phyloP scores from a whole-genome alignment of 1,139 yeast species.

The Geotrichum phurueaensis region DNA sequence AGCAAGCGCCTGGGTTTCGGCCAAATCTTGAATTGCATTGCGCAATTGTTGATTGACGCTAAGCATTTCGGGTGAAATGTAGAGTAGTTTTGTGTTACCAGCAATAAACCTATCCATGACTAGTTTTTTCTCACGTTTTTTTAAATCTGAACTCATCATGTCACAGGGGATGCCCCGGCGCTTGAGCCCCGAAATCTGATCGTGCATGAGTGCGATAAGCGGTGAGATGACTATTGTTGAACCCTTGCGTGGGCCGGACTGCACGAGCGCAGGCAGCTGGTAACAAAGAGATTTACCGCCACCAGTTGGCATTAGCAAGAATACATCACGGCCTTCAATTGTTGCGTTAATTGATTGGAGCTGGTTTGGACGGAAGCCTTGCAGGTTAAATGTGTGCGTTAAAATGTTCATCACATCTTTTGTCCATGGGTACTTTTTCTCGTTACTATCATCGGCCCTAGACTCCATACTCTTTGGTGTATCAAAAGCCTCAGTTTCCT shows the following conservation, averaged over 20 bases:
- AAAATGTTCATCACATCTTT: slow-evolving; percentile 58
- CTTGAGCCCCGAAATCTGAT: slow-evolving; percentile 80
- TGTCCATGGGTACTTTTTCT: slow-evolving; percentile 48
- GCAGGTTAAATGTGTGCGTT: slow-evolving; percentile 54
- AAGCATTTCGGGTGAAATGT: slow-evolving; percentile 93
- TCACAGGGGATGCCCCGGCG: slow-evolving; percentile 69
- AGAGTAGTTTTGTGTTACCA: slow-evolving; percentile 67
- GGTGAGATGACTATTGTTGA: slow-evolving; percentile 93
- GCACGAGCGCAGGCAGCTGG: slow-evolving; percentile 84
- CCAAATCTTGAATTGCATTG: slow-evolving; percentile 50
- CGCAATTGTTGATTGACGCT: slow-evolving; percentile 69
- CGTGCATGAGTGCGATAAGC: slow-evolving; percentile 92
- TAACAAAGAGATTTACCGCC: slow-evolving; percentile 97
- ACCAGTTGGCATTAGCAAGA: slow-evolving; percentile 98
- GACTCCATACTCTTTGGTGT: neutral
- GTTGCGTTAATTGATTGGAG: slow-evolving; percentile 81
- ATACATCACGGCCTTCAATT: slow-evolving; percentile 74
- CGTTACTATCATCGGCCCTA: neutral
- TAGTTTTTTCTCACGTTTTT: slow-evolving; percentile 54
- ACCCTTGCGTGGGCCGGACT: slow-evolving; percentile 66
- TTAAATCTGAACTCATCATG: slow-evolving; percentile 71
- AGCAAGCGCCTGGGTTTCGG: slow-evolving; percentile 56
- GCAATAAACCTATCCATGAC: slow-evolving; percentile 57
- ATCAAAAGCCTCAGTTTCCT: slow-evolving; percentile 5
- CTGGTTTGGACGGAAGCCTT: slow-evolving; percentile 75